phyloP scores from a whole-genome alignment of 495 filamentous ascomycete species.

The Penicillium pulvis region DNA sequence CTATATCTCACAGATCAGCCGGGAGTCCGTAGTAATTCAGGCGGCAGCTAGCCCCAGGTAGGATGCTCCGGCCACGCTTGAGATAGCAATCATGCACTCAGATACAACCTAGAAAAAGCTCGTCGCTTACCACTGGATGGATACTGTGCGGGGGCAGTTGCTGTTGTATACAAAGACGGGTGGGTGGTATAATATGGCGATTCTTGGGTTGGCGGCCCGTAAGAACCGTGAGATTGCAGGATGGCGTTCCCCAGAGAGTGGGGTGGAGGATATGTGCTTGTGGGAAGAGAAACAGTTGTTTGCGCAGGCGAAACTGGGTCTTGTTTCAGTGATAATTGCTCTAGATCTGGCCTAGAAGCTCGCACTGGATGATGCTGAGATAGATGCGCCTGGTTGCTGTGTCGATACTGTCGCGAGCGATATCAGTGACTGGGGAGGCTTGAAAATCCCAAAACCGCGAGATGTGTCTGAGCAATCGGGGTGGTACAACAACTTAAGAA shows the following conservation, averaged over 20 bases:
- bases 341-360: conserved; percentile 63
- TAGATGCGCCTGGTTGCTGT: conserved; percentile 31
- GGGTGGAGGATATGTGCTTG: conserved; percentile 59
- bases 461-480: conserved; percentile 20
- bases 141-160: conserved; percentile 69
- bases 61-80: neutral
- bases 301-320: conserved; percentile 52
- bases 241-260: conserved; percentile 48
- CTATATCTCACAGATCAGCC: conserved; percentile 42
- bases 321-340: conserved; percentile 63
- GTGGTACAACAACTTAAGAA: conserved; percentile 30
- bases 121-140: conserved; percentile 72
- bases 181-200: conserved; percentile 69
- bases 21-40: conserved; percentile 9
- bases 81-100: neutral
- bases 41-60: conserved; percentile 1
- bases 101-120: conserved; percentile 3
- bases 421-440: conserved; percentile 26
- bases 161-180: conserved; percentile 70
- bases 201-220: conserved; percentile 66
- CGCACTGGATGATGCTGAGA: conserved; percentile 43
- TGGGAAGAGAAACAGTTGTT: conserved; percentile 47
- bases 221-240: conserved; percentile 50
- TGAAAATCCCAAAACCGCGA: conserved; percentile 9
- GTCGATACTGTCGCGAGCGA: conserved; percentile 36